Evolutionary conservation across 352 stramenopile genomes (phyloP).

Genomic region (Phytophthora litchii): DNA sequence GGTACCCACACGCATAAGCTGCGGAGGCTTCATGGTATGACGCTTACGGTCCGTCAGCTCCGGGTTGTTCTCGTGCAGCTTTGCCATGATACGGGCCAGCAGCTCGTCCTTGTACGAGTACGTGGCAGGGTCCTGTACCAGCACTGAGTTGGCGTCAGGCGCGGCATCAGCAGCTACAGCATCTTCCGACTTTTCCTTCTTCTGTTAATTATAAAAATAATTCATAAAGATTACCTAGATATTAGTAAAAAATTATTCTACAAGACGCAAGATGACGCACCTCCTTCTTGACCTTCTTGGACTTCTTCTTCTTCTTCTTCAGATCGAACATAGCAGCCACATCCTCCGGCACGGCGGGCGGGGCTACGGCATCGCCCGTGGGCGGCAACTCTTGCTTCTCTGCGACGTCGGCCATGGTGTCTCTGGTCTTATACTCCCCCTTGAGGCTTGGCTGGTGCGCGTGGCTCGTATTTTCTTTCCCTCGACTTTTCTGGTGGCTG

Average conservation of each 20-base stretch:
- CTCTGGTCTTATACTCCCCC: constrained; percentile 15
- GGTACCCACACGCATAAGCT: constrained; percentile 92
- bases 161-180: constrained; percentile 30
- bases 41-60: constrained; percentile 96
- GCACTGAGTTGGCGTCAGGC: constrained; percentile 55
- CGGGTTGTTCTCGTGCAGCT: constrained; percentile 96
- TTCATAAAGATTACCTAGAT: constrained; percentile 1
- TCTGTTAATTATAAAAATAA: constrained; percentile 35
- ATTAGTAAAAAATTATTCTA: constrained; percentile 25
- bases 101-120: constrained; percentile 97
- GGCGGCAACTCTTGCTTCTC: constrained; percentile 50
- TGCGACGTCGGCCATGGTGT: constrained; percentile 62
- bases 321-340: constrained; percentile 91
- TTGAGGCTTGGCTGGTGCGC: constrained; percentile 32
- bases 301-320: constrained; percentile 93
- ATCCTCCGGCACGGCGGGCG: constrained; percentile 77
- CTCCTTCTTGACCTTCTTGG: constrained; percentile 92
- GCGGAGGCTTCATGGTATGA: constrained; percentile 89
- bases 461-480: constrained; percentile 28
- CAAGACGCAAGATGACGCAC: constrained; percentile 22
- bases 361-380: constrained; percentile 43
- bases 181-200: constrained; percentile 58
- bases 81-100: constrained; percentile 93
- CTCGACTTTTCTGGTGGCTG: constrained; percentile 54
- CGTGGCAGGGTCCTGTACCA: constrained; percentile 88